Conservation (phyloP, 1,284 basidiomycete species). For the Tilletiopsis washingtonensis region DNA sequence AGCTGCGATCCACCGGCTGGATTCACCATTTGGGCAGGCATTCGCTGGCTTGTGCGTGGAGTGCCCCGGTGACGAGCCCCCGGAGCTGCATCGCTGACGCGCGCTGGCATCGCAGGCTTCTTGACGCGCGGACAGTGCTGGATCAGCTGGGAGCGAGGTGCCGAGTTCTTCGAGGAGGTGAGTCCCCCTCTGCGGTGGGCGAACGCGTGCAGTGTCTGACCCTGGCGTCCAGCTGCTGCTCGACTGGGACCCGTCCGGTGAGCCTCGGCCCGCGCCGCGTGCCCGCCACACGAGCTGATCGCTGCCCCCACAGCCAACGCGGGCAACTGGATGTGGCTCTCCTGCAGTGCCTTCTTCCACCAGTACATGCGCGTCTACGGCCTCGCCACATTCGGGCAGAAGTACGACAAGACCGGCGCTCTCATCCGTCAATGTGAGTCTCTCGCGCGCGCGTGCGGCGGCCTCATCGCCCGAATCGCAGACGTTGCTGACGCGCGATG, state of each 20-base stretch:
- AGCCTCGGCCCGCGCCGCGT: too few relatives aligned
- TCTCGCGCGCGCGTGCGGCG: too few relatives aligned
- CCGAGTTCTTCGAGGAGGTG: conserved; percentile 54
- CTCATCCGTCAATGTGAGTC: conserved; percentile 52
- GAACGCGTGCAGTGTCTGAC: too few relatives aligned
- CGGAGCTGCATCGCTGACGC: too few relatives aligned
- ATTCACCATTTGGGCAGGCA: conserved; percentile 52
- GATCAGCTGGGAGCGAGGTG: conserved; percentile 56
- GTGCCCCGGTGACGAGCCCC: too few relatives aligned
- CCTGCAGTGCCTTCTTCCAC: conserved; percentile 51
- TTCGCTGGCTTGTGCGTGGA: conserved; percentile 55
- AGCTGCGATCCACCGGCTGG: conserved; percentile 50
- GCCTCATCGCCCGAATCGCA: too few relatives aligned
- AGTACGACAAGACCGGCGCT: conserved; percentile 51
- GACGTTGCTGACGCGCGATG: too few relatives aligned
- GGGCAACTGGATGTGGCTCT: conserved; percentile 55
- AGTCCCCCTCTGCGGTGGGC: too few relatives aligned
- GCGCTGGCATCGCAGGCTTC: too few relatives aligned
- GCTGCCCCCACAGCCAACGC: conserved; percentile 46
- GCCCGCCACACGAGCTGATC: neutral
- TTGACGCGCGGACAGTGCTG: conserved; percentile 55
- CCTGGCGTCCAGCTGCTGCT: too few relatives aligned
- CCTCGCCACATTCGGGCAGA: conserved; percentile 50
- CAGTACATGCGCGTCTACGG: conserved; percentile 49
- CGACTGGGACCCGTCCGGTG: conserved; percentile 11